phyloP scores from a whole-genome alignment of 352 stramenopile species.

The Phytopythium kandeliae region DNA sequence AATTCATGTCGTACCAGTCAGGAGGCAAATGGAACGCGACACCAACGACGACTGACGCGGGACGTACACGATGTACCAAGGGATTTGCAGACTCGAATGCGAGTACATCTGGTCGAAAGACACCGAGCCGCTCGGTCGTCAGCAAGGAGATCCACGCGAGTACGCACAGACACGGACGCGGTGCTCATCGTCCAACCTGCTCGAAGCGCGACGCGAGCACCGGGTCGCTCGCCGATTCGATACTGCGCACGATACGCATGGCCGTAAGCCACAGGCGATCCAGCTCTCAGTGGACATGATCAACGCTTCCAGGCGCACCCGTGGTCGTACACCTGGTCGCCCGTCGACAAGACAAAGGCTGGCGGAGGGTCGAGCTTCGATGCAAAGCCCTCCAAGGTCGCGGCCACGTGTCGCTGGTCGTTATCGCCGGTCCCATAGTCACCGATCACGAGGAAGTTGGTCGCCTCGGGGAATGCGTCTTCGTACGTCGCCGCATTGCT shows the following conservation, averaged over 20 bases:
- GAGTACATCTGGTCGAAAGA: constrained; percentile 57
- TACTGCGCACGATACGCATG: constrained; percentile 34
- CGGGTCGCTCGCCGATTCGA: constrained; percentile 48
- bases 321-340: constrained; percentile 84
- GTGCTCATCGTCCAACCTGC: constrained; percentile 27
- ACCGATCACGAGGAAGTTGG: constrained; percentile 75
- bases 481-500: constrained; percentile 15
- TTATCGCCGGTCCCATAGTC: constrained; percentile 75
- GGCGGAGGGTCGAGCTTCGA: constrained; percentile 47
- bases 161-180: background rate
- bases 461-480: constrained; percentile 45
- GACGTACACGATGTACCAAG: constrained; percentile 85
- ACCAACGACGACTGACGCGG: background rate
- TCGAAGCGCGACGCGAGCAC: constrained; percentile 70
- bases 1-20: background rate
- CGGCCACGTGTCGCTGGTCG: constrained; percentile 51
- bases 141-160: too few species aligned
- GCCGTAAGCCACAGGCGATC: too few species aligned
- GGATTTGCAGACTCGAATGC: constrained; percentile 50
- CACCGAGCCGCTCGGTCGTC: too few species aligned
- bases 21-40: background rate
- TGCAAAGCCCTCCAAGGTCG: constrained; percentile 55
- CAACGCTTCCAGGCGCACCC: constrained; percentile 28
- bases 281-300: background rate
- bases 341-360: constrained; percentile 76